Evolutionary conservation across 2,329 filamentous ascomycete genomes (phyloP), one percentile per base, ranked within the genome.

Genomic region (Tolypocladium album): DNA sequence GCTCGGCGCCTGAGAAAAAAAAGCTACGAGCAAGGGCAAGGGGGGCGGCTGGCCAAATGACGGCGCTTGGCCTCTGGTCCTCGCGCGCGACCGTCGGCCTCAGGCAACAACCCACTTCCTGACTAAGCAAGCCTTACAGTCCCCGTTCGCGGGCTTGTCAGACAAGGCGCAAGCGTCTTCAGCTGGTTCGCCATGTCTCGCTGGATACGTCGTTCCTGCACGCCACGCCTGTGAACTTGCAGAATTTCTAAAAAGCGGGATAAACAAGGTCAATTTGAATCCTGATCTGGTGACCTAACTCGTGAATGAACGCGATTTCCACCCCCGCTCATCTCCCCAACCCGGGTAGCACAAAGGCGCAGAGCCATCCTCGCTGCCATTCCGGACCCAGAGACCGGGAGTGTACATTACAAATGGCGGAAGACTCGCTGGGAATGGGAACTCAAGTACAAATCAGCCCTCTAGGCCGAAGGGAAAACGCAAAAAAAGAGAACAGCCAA

Each of bases 221-320:
- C 36, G 12, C 36, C 34, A 38, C 36, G 12, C 36, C 36, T 13
- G 12, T 13, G 11, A 13, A 38, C 11, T 13, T 38, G 1, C 27
- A 31, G 27, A 24, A 52, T 34, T n/a, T n/a, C 34, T n/a, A 4
- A 34, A 9, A 27, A 3, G 9, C 27, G 11, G 2, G n/a, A 56
- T 45, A 59, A 55, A 17, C 45, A 27, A 57, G 57, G 43, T 59
- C 55, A 61, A 59, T 59, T 61, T 39, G 60, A 55, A 59, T 59
- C 60, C 60, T 57, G 59, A 57, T 57, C 57, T 59, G 52, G n/a
- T 58, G 60, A 57, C 57, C 60, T 52, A 58, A 36, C 38, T 50
- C 38, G 17, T 56, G 24, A 61, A 58, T 36, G 59, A 58, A 53
- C 36, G 59, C 27, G 45, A 47, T 58, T 31, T 24, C 59, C 55